phyloP scores from a whole-genome alignment of 768 basidiomycete genomes.

The Termitomyces sp. region DNA sequence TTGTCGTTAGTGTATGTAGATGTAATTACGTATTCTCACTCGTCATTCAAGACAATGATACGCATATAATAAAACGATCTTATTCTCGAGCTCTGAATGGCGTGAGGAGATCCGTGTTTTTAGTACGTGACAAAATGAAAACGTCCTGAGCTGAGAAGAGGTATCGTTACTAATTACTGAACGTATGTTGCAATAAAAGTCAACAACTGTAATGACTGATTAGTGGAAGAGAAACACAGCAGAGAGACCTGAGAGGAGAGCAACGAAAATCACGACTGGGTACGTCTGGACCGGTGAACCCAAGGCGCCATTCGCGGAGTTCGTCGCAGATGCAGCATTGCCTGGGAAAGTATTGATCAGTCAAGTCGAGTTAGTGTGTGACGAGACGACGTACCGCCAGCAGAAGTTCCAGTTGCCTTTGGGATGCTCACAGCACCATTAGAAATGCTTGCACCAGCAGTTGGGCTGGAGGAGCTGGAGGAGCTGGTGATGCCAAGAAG shows the following conservation, averaged over 20 bases:
- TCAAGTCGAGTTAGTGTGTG: not conserved
- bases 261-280: slow-evolving; percentile 13
- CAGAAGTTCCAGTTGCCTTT: slow-evolving; percentile 9
- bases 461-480: not conserved
- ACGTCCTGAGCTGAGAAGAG: not conserved
- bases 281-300: slow-evolving; percentile 10
- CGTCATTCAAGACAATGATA: not conserved
- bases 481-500: slow-evolving; percentile 20
- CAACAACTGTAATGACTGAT: not conserved
- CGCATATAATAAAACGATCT: not conserved
- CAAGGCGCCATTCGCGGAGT: not conserved
- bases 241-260: slow-evolving; percentile 15
- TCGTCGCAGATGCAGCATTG: not conserved
- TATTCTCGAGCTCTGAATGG: not conserved
- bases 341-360: not conserved
- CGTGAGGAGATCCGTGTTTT: not conserved
- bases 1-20: not conserved
- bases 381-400: slow-evolving; percentile 5
- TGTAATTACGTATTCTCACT: not conserved
- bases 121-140: not conserved
- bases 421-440: slow-evolving; percentile 8
- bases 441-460: slow-evolving; percentile 4
- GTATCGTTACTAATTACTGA: not conserved
- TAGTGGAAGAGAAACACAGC: slow-evolving; percentile 18
- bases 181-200: not conserved